Base-by-base conservation (phyloP, 148 eudicot species). In the Pharnaceum exiguum region DNA sequence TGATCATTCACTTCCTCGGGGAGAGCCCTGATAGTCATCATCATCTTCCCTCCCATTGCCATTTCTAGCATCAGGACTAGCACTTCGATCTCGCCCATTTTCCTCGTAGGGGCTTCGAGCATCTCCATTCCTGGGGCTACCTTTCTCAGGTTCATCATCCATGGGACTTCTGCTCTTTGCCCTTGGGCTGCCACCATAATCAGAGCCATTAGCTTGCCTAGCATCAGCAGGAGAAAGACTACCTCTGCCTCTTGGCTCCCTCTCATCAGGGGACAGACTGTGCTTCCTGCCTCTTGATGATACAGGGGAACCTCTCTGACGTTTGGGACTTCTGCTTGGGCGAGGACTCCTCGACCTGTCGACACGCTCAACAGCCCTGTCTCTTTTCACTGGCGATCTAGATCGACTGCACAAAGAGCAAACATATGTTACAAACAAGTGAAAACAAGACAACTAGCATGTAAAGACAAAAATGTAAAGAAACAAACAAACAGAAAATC, bases 361-460 rank as follows among this genome's bases (percentile, higher is more conserved):
- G 24, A 37, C 80, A 53, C 62, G 70, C 29, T 77, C 91, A 35
- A 60, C 52, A 8, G 55, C 63, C 8, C 80, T 74, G 1, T 76
- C 94, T 48, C 79, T 79, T 65, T 61, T 74, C 12, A 73, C 72
- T 36, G 96, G 90, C 24, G 97, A 77, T 46, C 90, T 75, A 26
- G 97, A 90, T 49, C 75, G 95, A 69, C 97, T 90, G 84, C 66
- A 60, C 23, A 48, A 54, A 17, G 12, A 21, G 30, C 23, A 17
- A 37, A 9, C 18, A 0, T 13, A 39, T 5, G 2, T 2, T 22
- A 8, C 26, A 3, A n/a, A 15, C 4, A 15, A 39, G 6, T 51
- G 13, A 16, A 6, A 18, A 51, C 10, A 51, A 10, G 46, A 4
- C 22, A 7, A 18, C 16, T n/a, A 21, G 45, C 18, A 15, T 9